These are phyloP conservation scores for Mortierella antarctica DNA, from an alignment of 192 early-diverging fungal genomes.

Conservation along the genomic window DNA sequence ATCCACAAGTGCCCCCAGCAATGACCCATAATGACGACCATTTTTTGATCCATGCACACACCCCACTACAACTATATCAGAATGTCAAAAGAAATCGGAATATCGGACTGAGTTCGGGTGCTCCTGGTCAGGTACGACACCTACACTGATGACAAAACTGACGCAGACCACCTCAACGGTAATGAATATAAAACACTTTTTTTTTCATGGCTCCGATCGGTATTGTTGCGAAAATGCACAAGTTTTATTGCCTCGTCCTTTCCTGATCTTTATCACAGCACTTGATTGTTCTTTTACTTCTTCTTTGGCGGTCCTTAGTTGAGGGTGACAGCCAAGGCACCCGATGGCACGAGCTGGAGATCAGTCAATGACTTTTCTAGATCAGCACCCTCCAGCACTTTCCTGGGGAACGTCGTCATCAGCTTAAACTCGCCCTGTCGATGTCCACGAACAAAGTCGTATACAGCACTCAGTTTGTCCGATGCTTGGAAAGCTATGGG, in stretches of 20 bases:
- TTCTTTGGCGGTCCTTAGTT: not conserved
- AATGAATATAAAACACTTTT: too few species aligned
- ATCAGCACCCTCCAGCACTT: conserved; percentile 70
- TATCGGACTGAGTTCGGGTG: too few species aligned
- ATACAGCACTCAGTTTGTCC: conserved; percentile 69
- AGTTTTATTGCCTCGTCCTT: too few species aligned
- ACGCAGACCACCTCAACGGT: too few species aligned
- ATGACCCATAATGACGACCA: conserved; percentile 18
- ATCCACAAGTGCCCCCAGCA: not conserved
- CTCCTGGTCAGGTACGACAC: too few species aligned
- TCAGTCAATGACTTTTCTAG: conserved; percentile 75
- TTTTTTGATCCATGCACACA: too few species aligned
- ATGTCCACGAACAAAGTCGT: conserved; percentile 63
- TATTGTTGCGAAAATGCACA: too few species aligned
- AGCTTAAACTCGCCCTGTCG: conserved; percentile 67
- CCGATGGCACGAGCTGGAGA: conserved; percentile 68
- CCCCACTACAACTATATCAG: too few species aligned
- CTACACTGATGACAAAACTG: too few species aligned
- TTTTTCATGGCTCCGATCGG: too few species aligned
- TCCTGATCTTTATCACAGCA: too few species aligned
- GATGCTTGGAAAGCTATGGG: conserved; percentile 67
- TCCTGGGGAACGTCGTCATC: conserved; percentile 78
- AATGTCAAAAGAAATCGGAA: too few species aligned
- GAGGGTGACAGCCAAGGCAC: conserved; percentile 62
- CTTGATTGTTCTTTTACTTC: not conserved